Conservation (phyloP, 495 filamentous ascomycete genomes). For the Xylaria curta region DNA sequence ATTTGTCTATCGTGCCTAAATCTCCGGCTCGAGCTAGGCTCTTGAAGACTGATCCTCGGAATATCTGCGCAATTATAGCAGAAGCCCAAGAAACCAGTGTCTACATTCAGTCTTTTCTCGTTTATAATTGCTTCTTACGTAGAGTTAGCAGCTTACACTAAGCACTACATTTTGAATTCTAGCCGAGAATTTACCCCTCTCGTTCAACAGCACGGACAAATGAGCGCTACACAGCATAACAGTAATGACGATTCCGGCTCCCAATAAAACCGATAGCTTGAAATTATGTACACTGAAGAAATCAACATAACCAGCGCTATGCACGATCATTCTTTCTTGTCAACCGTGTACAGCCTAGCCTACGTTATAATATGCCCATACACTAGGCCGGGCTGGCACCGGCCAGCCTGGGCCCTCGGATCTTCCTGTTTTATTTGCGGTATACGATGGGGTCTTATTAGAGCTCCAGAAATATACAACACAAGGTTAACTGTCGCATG, state of each 20-base stretch:
- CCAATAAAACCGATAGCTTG: constrained; percentile 5
- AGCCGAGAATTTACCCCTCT: constrained; percentile 7
- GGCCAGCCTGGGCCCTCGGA: constrained; percentile 14
- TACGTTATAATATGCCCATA: background rate
- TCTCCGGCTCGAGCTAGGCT: background rate
- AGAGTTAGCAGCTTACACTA: constrained; percentile 7
- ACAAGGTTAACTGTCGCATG: constrained; percentile 12
- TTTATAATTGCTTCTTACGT: background rate
- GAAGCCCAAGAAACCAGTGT: background rate
- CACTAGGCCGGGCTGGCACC: background rate
- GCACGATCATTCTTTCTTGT: background rate
- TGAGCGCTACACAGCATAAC: constrained; percentile 18
- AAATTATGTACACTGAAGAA: constrained; percentile 4
- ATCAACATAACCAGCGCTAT: background rate
- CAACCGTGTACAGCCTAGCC: constrained; percentile 9
- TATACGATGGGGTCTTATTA: background rate
- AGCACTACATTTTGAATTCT: background rate
- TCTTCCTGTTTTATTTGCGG: background rate
- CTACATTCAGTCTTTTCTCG: constrained; percentile 2
- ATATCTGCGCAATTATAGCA: background rate
- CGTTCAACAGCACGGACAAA: constrained; percentile 5
- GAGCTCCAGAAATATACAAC: background rate
- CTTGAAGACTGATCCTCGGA: background rate
- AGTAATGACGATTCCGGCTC: background rate
- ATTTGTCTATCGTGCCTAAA: background rate